Conservation (phyloP, 345 rosid genomes). For the Arabidopsis arenosa region DNA sequence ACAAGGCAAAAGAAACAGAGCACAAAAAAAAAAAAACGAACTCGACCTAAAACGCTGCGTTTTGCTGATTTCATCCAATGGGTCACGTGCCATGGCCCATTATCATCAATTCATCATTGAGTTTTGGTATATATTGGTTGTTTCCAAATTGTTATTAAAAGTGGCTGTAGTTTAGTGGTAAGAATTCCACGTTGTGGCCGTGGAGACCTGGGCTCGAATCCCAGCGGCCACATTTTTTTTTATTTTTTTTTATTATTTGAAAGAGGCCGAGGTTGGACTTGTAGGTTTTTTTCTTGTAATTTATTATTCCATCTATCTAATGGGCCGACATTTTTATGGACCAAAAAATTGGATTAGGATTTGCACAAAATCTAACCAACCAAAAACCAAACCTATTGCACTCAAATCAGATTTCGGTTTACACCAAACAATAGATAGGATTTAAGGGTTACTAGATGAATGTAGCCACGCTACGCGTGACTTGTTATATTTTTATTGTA, state of each 20-base stretch:
- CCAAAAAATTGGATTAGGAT: too few relatives aligned
- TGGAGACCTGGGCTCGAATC: slow-evolving; percentile 94
- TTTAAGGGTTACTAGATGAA: too few relatives aligned
- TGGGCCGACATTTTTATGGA: too few relatives aligned
- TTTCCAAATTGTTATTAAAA: background rate
- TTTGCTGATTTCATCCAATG: background rate
- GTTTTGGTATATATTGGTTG: too few relatives aligned
- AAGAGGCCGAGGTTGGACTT: background rate
- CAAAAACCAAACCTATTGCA: too few relatives aligned
- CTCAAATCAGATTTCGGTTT: too few relatives aligned
- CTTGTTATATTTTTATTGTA: too few relatives aligned
- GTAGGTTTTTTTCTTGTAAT: background rate
- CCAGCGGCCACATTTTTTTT: slow-evolving; percentile 69
- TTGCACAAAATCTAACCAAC: too few relatives aligned
- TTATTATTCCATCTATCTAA: too few relatives aligned
- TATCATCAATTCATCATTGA: too few relatives aligned
- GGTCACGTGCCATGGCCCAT: slow-evolving; percentile 12
- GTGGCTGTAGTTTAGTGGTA: slow-evolving; percentile 18
- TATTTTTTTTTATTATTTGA: background rate
- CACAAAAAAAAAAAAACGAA: background rate
- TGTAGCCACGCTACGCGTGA: too few relatives aligned
- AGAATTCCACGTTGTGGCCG: slow-evolving; percentile 83
- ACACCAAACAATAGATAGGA: too few relatives aligned
- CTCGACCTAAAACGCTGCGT: slow-evolving; percentile 22
- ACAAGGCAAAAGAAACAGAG: slow-evolving; percentile 10